Evolutionary conservation across 2,329 filamentous ascomycete species (phyloP).

Genomic region (Penicillium sp.): DNA sequence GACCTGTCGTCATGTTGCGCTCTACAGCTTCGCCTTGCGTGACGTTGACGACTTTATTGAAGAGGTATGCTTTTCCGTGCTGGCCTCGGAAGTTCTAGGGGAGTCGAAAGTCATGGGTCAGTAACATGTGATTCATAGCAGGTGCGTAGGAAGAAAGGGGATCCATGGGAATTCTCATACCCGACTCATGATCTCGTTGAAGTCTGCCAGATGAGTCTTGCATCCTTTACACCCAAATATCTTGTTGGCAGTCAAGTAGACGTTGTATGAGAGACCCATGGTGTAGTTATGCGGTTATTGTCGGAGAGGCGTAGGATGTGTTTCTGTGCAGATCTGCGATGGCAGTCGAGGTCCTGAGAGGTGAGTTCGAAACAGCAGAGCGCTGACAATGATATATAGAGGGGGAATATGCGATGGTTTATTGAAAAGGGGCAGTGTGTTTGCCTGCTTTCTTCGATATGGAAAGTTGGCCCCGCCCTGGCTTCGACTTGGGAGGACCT

Average conservation of each 20-base stretch:
- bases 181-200: constrained; percentile 91
- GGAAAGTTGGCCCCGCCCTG: constrained; percentile 9
- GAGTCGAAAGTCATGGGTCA: constrained; percentile 9
- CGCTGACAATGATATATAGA: not conserved
- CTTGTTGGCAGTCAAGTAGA: constrained; percentile 79
- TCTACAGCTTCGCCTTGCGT: constrained; percentile 77
- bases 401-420: constrained; percentile 1
- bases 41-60: constrained; percentile 91
- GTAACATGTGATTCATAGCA: not conserved
- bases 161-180: constrained; percentile 49
- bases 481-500: constrained; percentile 1
- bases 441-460: constrained; percentile 5
- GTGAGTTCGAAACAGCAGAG: constrained; percentile 18
- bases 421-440: constrained; percentile 3
- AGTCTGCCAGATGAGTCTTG: constrained; percentile 92
- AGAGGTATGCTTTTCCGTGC: constrained; percentile 96
- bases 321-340: not conserved
- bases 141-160: not conserved
- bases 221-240: constrained; percentile 93
- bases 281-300: constrained; percentile 13
- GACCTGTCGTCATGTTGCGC: constrained; percentile 96
- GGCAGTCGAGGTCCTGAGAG: constrained; percentile 16
- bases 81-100: constrained; percentile 92
- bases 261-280: constrained; percentile 91
- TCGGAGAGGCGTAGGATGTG: not conserved